These are phyloP conservation scores for Elaeis guineensis DNA, from an alignment of 176 grass and related monocot species.

Conservation along the genomic window DNA sequence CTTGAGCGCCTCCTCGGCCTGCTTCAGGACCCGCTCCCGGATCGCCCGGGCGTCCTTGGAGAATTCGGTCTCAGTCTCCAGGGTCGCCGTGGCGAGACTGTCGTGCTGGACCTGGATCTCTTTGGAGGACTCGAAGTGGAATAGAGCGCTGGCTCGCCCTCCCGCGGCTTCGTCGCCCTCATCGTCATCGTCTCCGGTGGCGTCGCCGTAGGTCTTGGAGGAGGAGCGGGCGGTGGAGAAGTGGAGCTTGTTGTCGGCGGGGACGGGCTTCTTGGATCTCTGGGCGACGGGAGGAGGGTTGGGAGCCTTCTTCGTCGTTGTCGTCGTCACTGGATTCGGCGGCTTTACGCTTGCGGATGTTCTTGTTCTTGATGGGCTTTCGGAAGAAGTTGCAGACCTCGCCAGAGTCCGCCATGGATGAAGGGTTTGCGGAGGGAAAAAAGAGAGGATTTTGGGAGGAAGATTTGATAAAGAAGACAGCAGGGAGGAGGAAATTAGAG, in stretches of 20 bases:
- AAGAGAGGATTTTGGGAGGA: no score
- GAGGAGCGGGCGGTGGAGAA: slow-evolving; percentile 48
- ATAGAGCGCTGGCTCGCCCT: slow-evolving; percentile 20
- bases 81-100: slow-evolving; percentile 51
- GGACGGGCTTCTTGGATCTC: slow-evolving; percentile 30
- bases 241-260: slow-evolving; percentile 43
- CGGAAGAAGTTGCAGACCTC: slow-evolving; percentile 57
- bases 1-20: slow-evolving; percentile 49
- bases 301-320: slow-evolving; percentile 3
- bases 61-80: slow-evolving; percentile 80
- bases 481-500: no score
- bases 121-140: slow-evolving; percentile 72
- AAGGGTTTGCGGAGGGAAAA: no score
- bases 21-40: slow-evolving; percentile 72
- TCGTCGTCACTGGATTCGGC: slow-evolving; percentile 44
- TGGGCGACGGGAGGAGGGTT: slow-evolving; percentile 16
- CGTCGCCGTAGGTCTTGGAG: slow-evolving; percentile 11
- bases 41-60: slow-evolving; percentile 69
- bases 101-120: slow-evolving; percentile 73
- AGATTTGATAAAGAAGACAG: no score
- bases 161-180: slow-evolving; percentile 1
- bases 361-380: slow-evolving; percentile 52
- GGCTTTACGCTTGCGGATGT: slow-evolving; percentile 60
- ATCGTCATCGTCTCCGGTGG: slow-evolving; percentile 2
- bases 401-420: slow-evolving; percentile 24